Evolutionary conservation across 148 eudicot genomes (phyloP), one percentile per base, ranked within the genome.

Genomic region (Rhododendron griersonianum): DNA sequence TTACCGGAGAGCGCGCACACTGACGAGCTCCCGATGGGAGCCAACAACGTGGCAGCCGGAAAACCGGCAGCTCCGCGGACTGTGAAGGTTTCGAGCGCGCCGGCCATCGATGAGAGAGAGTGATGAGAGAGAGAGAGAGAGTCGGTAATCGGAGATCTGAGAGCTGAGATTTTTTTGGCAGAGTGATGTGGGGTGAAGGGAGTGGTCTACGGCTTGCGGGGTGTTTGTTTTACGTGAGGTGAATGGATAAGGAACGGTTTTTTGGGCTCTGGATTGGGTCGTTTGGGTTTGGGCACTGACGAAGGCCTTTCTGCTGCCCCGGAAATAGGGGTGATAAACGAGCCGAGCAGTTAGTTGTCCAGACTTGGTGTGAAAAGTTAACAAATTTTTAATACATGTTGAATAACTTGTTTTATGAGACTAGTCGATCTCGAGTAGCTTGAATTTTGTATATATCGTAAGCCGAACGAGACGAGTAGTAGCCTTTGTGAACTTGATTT

Each of bases 61-160:
- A 85, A 81, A 33, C 83, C 81, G 21, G 95, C 78, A 35, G 94
- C 81, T 90, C 95, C 95, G 28, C 92, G 97, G 69, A 94, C 35
- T 0, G 89, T 23, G 69, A 93, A 87, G 80, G 93, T 91, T 89
- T 94, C 91, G 57, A 95, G 86, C n/a, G 90, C 84, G 81, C 86
- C 91, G 47, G 95, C 95, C 96, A 94, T 94, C 50, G 63, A 69
- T 79, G 37, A 16, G 85, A 48, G 55, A 83, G 86, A 45, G 44
- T 4, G 44, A 5, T 5, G 86, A 57, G 18, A 15, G 25, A 55
- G 61, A 30, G 25, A 55, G 39, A 30, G 5, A 16, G 47, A 39
- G 33, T 37, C 39, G 69, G 10, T 63, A 21, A 45, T 47, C n/a
- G 59, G 85, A 67, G 78, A 83, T 69, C 78, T 45, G 85, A 47